A percentile compares a stretch with the other conserved stretches of the same genome.
These are phyloP conservation scores for Lachancea lanzarotensis DNA, from an alignment of 805 yeast species.

Conservation along the genomic window DNA sequence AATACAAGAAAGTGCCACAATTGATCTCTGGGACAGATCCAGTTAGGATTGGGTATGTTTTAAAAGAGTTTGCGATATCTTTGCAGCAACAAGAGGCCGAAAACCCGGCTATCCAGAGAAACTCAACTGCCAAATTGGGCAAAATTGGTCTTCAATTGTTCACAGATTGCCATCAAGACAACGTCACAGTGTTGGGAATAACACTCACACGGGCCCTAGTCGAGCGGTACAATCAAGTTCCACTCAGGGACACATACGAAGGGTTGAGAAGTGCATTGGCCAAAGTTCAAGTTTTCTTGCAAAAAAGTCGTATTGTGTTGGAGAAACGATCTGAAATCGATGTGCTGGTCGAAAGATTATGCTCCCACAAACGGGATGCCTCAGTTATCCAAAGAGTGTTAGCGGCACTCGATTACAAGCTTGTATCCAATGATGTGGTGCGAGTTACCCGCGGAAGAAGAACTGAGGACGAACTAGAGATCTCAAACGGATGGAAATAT, in stretches of 20 bases:
- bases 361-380: constrained; percentile 13
- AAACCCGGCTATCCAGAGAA: constrained; percentile 2
- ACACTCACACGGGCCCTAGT: constrained; percentile 14
- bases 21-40: constrained; percentile 19
- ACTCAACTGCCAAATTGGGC: constrained; percentile 16
- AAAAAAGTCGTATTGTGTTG: constrained; percentile 13
- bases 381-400: constrained; percentile 17
- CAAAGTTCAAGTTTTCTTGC: constrained; percentile 13
- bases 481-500: constrained; percentile 31
- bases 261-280: constrained; percentile 15
- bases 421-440: constrained; percentile 26
- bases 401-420: constrained; percentile 21
- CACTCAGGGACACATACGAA: constrained; percentile 11
- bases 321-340: constrained; percentile 14
- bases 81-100: constrained; percentile 18
- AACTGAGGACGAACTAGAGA: constrained; percentile 23
- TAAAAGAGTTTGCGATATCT: constrained; percentile 18
- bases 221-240: constrained; percentile 16
- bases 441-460: constrained; percentile 26
- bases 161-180: constrained; percentile 16
- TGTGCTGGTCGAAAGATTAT: constrained; percentile 14
- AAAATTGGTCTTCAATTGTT: constrained; percentile 26
- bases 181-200: constrained; percentile 19
- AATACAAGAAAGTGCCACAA: constrained; percentile 20
- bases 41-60: constrained; percentile 14